Evolutionary conservation across 257 asterid species (phyloP), one percentile per base, ranked within the genome.

Genomic region (Jacaranda mimosifolia): DNA sequence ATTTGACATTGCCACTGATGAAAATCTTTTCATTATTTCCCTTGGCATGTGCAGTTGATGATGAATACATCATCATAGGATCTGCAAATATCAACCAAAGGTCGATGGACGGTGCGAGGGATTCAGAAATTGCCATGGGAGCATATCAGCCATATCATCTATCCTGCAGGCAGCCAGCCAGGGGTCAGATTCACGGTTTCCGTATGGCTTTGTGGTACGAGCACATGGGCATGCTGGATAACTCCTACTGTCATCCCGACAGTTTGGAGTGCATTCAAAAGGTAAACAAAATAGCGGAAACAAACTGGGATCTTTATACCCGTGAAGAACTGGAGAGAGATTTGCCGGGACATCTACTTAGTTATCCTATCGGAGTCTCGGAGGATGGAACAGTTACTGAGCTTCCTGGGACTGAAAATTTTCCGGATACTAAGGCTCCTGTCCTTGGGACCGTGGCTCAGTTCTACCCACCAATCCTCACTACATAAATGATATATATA

Each of bases 191-290:
- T 18, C 89, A 88, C 38, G 97, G 97, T 8, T 89, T 91, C 68
- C 82, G 97, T 17, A 91, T 91, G 97, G 89, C 97, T 1, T 36
- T 91, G 17, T 91, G 97, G 97, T 87, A 89, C 79, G 97, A 91
- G 80, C 97, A 91, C 58, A 21, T 81, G 51, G 92, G 91, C 4
- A 72, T 84, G 87, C 36, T 87, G 17, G 88, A 89, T n/a, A 64
- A 81, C 79, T 19, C 52, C 12, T 91, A 89, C 48, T 80, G 80
- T 68, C 63, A 65, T 38, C 94, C 97, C 0, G 88, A 91, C 58
- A 83, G 70, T 55, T 3, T 66, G 63, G 94, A 89, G 68, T 89
- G 97, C 80, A 77, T 87, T 65, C 76, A 56, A 12, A 91, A 86
- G 87, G 87, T 91, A 7, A 89, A 87, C 65, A 40, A 67, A 18